Evolutionary conservation across 1,139 yeast genomes (phyloP).

Genomic region (Candida pseudoviswanathii): DNA sequence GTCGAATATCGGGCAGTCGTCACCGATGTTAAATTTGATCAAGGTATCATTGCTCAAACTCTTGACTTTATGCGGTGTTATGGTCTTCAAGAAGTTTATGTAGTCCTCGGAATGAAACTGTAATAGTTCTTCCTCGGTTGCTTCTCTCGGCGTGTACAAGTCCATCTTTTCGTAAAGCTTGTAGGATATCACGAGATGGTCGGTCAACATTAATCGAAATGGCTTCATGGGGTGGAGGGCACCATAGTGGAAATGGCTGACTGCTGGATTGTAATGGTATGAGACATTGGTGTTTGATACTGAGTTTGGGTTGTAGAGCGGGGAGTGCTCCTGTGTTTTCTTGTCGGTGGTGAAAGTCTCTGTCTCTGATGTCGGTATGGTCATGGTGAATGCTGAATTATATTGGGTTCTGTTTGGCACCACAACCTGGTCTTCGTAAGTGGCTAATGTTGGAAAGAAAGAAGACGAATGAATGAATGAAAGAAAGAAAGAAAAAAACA

Average conservation of each 20-base stretch:
- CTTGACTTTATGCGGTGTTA: slow-evolving; percentile 78
- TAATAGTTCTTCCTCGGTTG: slow-evolving; percentile 74
- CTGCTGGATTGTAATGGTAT: slow-evolving; percentile 86
- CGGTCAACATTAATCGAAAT: slow-evolving; percentile 91
- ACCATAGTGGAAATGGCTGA: slow-evolving; percentile 83
- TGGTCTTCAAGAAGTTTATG: slow-evolving; percentile 72
- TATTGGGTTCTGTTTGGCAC: too few relatives aligned
- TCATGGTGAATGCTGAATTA: slow-evolving; percentile 13
- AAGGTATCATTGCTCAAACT: slow-evolving; percentile 57
- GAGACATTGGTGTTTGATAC: slow-evolving; percentile 60
- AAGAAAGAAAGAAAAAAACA: too few relatives aligned
- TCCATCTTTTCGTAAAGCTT: slow-evolving; percentile 91
- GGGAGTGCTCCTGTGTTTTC: slow-evolving; percentile 59
- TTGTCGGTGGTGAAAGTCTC: slow-evolving; percentile 52
- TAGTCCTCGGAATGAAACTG: slow-evolving; percentile 90
- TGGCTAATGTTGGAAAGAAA: too few relatives aligned
- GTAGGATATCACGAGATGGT: slow-evolving; percentile 84
- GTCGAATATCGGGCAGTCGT: slow-evolving; percentile 96
- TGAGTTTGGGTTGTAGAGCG: slow-evolving; percentile 53
- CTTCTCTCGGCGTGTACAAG: slow-evolving; percentile 77
- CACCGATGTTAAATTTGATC: slow-evolving; percentile 89
- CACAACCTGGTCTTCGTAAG: too few relatives aligned
- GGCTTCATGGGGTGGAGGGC: slow-evolving; percentile 98
- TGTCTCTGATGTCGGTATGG: slow-evolving; percentile 22
- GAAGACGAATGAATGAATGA: too few relatives aligned